A percentile compares a stretch with the other conserved stretches of the same genome.
These are phyloP conservation scores for Colletotrichum lentis DNA, from an alignment of 2,329 filamentous ascomycete species.

Conservation along the genomic window DNA sequence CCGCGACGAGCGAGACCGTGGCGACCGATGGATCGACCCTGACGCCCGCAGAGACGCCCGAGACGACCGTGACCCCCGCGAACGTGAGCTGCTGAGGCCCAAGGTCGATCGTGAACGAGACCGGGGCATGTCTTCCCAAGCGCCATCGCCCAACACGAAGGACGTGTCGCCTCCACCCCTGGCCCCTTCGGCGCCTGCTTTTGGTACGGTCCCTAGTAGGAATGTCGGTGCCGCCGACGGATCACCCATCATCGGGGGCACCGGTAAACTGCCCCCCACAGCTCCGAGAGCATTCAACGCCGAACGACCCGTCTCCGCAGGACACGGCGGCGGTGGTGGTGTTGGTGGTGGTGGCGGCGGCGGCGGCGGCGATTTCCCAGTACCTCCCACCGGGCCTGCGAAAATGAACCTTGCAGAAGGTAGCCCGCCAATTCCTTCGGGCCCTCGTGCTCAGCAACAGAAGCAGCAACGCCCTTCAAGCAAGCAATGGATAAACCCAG, in stretches of 20 bases:
- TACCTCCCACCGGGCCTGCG: constrained; percentile 53
- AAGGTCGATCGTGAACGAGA: constrained; percentile 57
- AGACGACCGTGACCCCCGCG: constrained; percentile 57
- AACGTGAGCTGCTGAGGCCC: constrained; percentile 57
- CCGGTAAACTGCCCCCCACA: constrained; percentile 62
- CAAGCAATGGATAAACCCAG: constrained; percentile 68
- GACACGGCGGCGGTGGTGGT: constrained; percentile 45
- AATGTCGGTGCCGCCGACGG: constrained; percentile 47
- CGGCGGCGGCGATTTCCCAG: constrained; percentile 46
- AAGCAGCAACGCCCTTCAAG: constrained; percentile 59
- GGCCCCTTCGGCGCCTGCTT: constrained; percentile 66
- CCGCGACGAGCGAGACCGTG: constrained; percentile 62
- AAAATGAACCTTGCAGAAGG: constrained; percentile 55
- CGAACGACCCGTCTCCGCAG: constrained; percentile 58
- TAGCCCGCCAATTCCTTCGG: constrained; percentile 60
- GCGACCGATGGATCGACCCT: constrained; percentile 53
- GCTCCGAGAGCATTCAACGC: constrained; percentile 60
- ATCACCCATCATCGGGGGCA: constrained; percentile 44
- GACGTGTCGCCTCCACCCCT: constrained; percentile 66
- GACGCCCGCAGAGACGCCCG: constrained; percentile 55
- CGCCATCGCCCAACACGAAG: constrained; percentile 56
- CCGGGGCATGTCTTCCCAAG: constrained; percentile 54
- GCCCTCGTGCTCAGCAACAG: constrained; percentile 61
- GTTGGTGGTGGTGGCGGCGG: too few species aligned
- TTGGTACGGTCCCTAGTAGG: constrained; percentile 63